Conservation (phyloP, 176 grass and related monocot genomes). For the Avena insularis region DNA sequence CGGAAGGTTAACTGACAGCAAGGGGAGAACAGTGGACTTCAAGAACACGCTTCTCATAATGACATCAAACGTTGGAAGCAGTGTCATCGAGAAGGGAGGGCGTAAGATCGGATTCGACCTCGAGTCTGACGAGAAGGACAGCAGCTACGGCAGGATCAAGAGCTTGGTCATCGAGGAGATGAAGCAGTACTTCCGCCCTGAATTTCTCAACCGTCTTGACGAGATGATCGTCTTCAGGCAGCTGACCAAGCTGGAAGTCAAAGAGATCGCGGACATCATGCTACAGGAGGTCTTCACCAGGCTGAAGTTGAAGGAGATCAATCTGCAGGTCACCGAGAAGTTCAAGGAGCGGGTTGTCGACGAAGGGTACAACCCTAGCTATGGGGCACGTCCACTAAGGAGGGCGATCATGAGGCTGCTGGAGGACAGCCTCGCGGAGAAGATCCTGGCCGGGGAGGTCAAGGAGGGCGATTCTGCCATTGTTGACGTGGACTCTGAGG, state of each 20-base stretch:
- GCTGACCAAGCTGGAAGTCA: slow-evolving; percentile 81
- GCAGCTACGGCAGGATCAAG: slow-evolving; percentile 92
- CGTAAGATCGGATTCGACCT: slow-evolving; percentile 84
- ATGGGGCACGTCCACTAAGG: slow-evolving; percentile 73
- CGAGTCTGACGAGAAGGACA: slow-evolving; percentile 77
- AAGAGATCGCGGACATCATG: slow-evolving; percentile 91
- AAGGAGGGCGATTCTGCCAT: slow-evolving; percentile 84
- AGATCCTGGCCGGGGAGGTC: slow-evolving; percentile 64
- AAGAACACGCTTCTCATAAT: slow-evolving; percentile 95
- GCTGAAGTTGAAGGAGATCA: slow-evolving; percentile 77
- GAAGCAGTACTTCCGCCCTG: slow-evolving; percentile 92
- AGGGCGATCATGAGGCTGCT: slow-evolving; percentile 88
- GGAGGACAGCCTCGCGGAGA: slow-evolving; percentile 86
- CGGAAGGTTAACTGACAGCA: slow-evolving; percentile 88
- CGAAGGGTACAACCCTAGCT: slow-evolving; percentile 84
- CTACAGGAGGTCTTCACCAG: slow-evolving; percentile 75
- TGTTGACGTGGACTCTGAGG: slow-evolving; percentile 79
- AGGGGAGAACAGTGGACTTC: slow-evolving; percentile 91
- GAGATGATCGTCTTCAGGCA: slow-evolving; percentile 98
- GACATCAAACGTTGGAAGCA: slow-evolving; percentile 95
- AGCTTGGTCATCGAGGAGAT: slow-evolving; percentile 81
- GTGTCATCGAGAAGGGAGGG: slow-evolving; percentile 90
- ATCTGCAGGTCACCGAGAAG: slow-evolving; percentile 78
- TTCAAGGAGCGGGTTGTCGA: slow-evolving; percentile 89
- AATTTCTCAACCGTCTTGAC: slow-evolving; percentile 84